These are phyloP conservation scores for Raddia guianensis DNA, from an alignment of 176 grass and related monocot genomes.

Conservation along the genomic window DNA sequence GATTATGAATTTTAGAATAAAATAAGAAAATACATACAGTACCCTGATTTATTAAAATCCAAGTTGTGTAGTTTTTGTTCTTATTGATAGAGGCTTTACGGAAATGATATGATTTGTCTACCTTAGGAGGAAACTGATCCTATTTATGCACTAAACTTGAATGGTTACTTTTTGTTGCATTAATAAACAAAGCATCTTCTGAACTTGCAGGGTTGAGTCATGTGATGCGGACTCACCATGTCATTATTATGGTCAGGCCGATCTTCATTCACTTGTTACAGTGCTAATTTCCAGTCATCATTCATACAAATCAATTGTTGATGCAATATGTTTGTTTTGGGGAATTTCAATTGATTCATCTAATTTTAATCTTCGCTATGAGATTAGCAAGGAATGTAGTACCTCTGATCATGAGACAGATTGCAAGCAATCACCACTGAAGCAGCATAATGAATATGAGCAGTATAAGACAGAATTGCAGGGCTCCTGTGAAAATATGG, in stretches of 20 bases:
- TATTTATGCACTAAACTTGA: slow-evolving; percentile 20
- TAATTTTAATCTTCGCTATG: slow-evolving; percentile 36
- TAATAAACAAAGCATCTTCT: slow-evolving; percentile 38
- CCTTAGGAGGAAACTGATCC: slow-evolving; percentile 29
- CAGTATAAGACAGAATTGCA: slow-evolving; percentile 32
- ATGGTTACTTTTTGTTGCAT: slow-evolving; percentile 37
- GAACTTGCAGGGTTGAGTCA: slow-evolving; percentile 78
- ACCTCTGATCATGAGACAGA: slow-evolving; percentile 39
- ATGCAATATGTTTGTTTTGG: slow-evolving; percentile 60
- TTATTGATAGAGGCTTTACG: background rate
- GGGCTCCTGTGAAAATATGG: slow-evolving; percentile 44
- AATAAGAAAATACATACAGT: slow-evolving; percentile 13
- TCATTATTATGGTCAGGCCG: slow-evolving; percentile 71
- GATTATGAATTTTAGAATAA: background rate
- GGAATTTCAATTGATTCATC: slow-evolving; percentile 43
- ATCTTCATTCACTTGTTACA: slow-evolving; percentile 64
- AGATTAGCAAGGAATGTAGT: slow-evolving; percentile 47
- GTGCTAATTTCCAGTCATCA: slow-evolving; percentile 60
- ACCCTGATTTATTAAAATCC: slow-evolving; percentile 36
- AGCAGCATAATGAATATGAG: slow-evolving; percentile 25
- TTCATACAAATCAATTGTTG: slow-evolving; percentile 61
- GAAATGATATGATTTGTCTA: slow-evolving; percentile 21
- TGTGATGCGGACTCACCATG: slow-evolving; percentile 57
- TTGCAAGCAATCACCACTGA: slow-evolving; percentile 23
- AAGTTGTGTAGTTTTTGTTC: background rate